Conservation (phyloP, 1,284 basidiomycete genomes). For the Ganoderma sinense region DNA sequence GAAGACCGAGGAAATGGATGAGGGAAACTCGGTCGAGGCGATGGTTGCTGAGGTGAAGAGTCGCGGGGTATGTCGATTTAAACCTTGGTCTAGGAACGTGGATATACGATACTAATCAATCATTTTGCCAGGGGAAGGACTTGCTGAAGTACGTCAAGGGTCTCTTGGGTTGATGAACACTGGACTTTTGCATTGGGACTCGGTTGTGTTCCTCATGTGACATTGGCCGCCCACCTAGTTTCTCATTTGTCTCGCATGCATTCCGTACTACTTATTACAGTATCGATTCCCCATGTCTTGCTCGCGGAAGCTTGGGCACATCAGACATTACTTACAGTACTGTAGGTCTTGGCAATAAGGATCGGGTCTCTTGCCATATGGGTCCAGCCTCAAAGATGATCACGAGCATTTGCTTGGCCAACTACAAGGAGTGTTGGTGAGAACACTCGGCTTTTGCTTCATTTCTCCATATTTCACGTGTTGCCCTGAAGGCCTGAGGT, state of each 20-base stretch:
- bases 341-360: neutral
- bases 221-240: neutral
- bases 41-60: constrained; percentile 79
- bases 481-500: too few relatives aligned
- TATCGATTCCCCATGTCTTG: too few relatives aligned
- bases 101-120: constrained; percentile 7
- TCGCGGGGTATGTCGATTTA: constrained; percentile 61
- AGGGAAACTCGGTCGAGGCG: constrained; percentile 66
- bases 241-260: neutral
- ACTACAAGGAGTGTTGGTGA: too few relatives aligned
- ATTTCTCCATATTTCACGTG: too few relatives aligned
- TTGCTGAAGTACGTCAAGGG: constrained; percentile 76
- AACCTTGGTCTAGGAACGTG: neutral
- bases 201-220: neutral
- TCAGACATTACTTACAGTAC: neutral
- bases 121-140: constrained; percentile 65
- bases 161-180: constrained; percentile 56
- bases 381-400: too few relatives aligned
- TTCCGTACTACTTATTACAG: too few relatives aligned
- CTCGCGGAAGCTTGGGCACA: neutral
- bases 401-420: too few relatives aligned
- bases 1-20: constrained; percentile 34
- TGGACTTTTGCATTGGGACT: neutral
- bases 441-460: too few relatives aligned
- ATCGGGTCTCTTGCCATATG: too few relatives aligned